Conservation (phyloP, 179 eudicot genomes). For the Patellifolia procumbens region DNA sequence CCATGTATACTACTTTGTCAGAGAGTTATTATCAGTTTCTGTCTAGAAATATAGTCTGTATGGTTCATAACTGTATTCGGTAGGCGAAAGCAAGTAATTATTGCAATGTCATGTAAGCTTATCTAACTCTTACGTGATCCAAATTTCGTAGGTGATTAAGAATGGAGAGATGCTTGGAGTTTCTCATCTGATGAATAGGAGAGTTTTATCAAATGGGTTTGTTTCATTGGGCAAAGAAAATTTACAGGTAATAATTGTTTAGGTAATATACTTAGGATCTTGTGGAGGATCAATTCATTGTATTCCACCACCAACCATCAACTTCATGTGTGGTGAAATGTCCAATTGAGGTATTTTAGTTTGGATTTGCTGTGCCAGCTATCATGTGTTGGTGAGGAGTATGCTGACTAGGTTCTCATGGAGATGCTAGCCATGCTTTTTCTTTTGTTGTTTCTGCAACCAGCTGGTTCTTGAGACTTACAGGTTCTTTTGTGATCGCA, state of each 20-base stretch:
- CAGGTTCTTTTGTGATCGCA: conserved; percentile 36
- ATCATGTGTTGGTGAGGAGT: conserved; percentile 9
- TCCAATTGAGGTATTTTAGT: background rate
- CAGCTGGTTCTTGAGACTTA: conserved; percentile 16
- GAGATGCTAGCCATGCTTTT: background rate
- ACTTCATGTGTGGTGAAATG: background rate
- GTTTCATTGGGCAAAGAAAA: conserved; percentile 86
- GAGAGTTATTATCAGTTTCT: background rate
- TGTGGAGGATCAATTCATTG: background rate
- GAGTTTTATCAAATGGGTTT: conserved; percentile 86
- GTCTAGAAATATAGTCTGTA: background rate
- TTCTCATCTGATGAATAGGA: conserved; percentile 88
- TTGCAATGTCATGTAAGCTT: conserved; percentile 1
- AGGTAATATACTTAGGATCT: background rate
- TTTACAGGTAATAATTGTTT: conserved; percentile 61
- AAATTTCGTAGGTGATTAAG: conserved; percentile 71
- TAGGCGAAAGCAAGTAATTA: conserved; percentile 1
- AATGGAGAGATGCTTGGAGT: conserved; percentile 99
- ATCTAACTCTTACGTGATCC: background rate
- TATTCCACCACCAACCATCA: background rate
- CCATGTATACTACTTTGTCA: background rate
- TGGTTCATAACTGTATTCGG: conserved; percentile 3
- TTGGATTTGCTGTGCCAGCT: conserved; percentile 3
- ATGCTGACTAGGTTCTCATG: background rate
- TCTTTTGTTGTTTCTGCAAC: background rate